Evolutionary conservation across 768 basidiomycete genomes (phyloP).

Genomic region (Dacryopinax primogenitus): DNA sequence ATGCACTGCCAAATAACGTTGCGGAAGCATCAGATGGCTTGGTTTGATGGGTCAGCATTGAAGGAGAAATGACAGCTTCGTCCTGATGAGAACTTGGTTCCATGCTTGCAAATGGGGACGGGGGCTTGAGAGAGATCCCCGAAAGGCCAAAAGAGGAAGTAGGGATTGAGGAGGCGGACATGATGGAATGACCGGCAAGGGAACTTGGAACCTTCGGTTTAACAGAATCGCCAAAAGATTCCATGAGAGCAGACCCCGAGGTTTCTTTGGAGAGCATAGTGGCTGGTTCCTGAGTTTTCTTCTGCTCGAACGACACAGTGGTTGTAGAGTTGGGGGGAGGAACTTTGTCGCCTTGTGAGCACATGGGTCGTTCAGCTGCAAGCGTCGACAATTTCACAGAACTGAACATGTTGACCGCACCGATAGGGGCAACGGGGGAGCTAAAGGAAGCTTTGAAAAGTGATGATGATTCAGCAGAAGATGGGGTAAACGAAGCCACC

Average conservation of each 20-base stretch:
- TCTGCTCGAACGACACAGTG: background rate
- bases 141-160: background rate
- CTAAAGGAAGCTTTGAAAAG: background rate
- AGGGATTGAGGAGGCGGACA: background rate
- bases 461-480: background rate
- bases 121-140: background rate
- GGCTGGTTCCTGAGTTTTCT: background rate
- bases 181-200: background rate
- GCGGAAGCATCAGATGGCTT: background rate
- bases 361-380: background rate
- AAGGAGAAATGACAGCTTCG: background rate
- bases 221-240: background rate
- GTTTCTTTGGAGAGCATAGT: background rate
- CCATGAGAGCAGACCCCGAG: background rate
- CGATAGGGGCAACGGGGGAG: background rate
- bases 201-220: conserved; percentile 1
- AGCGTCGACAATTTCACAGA: background rate
- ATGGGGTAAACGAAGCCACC: background rate
- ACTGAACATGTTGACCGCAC: background rate
- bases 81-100: background rate
- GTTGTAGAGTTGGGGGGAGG: background rate
- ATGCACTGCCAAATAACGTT: background rate
- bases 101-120: too few relatives aligned
- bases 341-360: background rate
- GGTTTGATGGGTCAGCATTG: background rate